These are phyloP conservation scores for Suillus subalutaceus DNA, from an alignment of 768 basidiomycete genomes.

Conservation along the genomic window DNA sequence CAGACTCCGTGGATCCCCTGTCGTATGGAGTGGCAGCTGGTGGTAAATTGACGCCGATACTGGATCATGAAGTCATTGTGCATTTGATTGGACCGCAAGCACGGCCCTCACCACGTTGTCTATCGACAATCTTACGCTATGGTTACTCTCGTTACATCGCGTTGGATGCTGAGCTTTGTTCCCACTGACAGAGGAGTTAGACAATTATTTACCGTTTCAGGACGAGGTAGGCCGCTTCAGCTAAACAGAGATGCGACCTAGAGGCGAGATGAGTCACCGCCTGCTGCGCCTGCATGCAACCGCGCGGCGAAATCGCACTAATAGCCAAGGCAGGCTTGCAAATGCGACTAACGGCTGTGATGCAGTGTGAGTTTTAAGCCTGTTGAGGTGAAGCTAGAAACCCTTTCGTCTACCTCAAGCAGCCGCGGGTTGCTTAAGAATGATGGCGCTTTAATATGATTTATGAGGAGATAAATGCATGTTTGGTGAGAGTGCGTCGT, in stretches of 20 bases:
- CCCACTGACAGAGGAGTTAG: neutral
- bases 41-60: neutral
- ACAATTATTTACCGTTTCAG: neutral
- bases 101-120: neutral
- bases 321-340: neutral
- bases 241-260: neutral
- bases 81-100: neutral
- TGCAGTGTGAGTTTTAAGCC: neutral
- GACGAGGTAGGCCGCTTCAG: neutral
- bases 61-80: neutral
- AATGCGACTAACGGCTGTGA: conserved; percentile 8
- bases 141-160: neutral
- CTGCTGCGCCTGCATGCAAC: conserved; percentile 8
- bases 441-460: conserved; percentile 1
- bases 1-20: neutral
- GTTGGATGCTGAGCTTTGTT: neutral
- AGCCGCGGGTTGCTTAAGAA: neutral
- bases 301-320: conserved; percentile 2
- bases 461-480: conserved; percentile 6
- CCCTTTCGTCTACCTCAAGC: neutral
- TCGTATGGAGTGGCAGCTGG: neutral
- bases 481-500: conserved; percentile 8
- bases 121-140: neutral
- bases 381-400: conserved; percentile 1
- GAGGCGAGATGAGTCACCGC: conserved; percentile 10